A percentile compares a stretch with the other conserved stretches of the same genome.
These are phyloP conservation scores for Alternaria ethzedia DNA, from an alignment of 2,329 filamentous ascomycete species.

Conservation along the genomic window DNA sequence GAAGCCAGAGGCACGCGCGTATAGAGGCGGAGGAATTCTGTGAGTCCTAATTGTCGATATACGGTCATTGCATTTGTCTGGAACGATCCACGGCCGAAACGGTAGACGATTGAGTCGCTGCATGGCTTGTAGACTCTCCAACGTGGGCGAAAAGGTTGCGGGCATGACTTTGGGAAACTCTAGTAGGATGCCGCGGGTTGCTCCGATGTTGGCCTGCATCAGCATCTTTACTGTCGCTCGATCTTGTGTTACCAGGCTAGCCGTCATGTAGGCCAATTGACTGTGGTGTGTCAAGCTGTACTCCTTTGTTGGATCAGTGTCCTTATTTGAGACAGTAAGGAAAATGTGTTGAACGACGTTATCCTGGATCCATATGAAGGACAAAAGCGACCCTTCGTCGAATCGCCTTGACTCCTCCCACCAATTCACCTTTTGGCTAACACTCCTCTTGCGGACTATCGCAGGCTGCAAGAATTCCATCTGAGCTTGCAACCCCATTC, in stretches of 20 bases:
- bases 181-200: constrained; percentile 23
- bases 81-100: constrained; percentile 38
- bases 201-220: constrained; percentile 16
- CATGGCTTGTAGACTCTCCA: constrained; percentile 35
- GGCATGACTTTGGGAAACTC: constrained; percentile 39
- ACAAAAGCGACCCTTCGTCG: constrained; percentile 33
- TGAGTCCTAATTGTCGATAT: no score
- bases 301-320: constrained; percentile 11
- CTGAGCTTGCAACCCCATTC: constrained; percentile 25
- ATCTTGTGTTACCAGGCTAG: constrained; percentile 23
- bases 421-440: constrained; percentile 26
- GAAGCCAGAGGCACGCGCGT: constrained; percentile 30
- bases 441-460: constrained; percentile 14
- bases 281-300: constrained; percentile 12
- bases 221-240: constrained; percentile 17
- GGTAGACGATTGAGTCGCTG: constrained; percentile 30
- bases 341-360: constrained; percentile 32
- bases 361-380: constrained; percentile 25
- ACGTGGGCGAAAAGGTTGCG: constrained; percentile 38
- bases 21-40: constrained; percentile 35
- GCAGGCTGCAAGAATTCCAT: constrained; percentile 32
- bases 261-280: constrained; percentile 16
- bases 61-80: constrained; percentile 8
- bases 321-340: constrained; percentile 26
- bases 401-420: constrained; percentile 39